These are phyloP conservation scores for Annona cherimola DNA, from an alignment of 164 flowering plant species.

Conservation along the genomic window DNA sequence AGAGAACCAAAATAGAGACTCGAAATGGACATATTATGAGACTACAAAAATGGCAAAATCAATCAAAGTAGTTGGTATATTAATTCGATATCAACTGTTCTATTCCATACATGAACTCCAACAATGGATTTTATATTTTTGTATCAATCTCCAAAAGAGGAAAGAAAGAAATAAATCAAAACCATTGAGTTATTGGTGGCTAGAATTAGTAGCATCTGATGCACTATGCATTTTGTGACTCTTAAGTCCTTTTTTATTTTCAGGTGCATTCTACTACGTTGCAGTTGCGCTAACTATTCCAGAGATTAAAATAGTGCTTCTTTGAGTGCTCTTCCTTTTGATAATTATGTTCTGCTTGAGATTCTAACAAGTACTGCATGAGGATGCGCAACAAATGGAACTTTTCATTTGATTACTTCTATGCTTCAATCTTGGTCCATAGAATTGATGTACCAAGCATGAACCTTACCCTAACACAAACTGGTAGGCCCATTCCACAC, in stretches of 20 bases:
- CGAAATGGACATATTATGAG: too few species aligned
- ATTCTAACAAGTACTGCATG: slow-evolving; percentile 57
- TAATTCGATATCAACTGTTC: too few species aligned
- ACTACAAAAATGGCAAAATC: too few species aligned
- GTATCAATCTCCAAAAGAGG: neutral
- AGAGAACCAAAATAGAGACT: too few species aligned
- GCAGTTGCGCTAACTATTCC: neutral
- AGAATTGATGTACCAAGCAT: slow-evolving; percentile 75
- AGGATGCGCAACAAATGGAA: slow-evolving; percentile 97
- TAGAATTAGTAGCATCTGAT: neutral
- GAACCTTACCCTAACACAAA: slow-evolving; percentile 5
- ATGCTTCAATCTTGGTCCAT: slow-evolving; percentile 45
- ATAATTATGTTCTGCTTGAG: neutral
- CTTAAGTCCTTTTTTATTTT: neutral
- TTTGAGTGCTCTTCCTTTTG: neutral
- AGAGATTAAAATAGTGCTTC: neutral
- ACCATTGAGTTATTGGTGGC: neutral
- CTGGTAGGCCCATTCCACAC: too few species aligned
- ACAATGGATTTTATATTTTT: neutral
- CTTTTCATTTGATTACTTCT: slow-evolving; percentile 83
- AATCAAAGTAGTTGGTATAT: too few species aligned
- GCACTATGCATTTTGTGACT: neutral
- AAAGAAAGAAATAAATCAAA: neutral
- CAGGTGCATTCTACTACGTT: neutral
- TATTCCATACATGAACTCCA: too few species aligned